Conservation (phyloP, 1,284 basidiomycete species). For the Pseudomicrostroma phylloplanum region DNA sequence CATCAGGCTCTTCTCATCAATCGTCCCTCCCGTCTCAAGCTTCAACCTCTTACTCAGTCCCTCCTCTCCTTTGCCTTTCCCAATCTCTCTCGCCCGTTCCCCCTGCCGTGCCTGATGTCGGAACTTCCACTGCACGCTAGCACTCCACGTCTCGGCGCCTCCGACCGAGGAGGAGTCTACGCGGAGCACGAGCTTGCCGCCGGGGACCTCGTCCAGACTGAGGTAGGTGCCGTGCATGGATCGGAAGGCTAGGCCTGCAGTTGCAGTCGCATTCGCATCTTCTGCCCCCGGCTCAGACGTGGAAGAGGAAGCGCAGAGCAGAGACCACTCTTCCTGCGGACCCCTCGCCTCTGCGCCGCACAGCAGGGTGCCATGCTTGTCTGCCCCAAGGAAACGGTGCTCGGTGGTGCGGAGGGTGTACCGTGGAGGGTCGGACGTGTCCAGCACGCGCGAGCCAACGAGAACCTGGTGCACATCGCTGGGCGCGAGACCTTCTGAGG, state of each 20-base stretch:
- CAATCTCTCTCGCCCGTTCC: constrained; percentile 2
- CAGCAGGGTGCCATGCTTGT: constrained; percentile 9
- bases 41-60: not conserved
- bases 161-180: constrained; percentile 1
- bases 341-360: constrained; percentile 15
- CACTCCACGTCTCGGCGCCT: not conserved
- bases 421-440: constrained; percentile 4
- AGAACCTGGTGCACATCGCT: constrained; percentile 15
- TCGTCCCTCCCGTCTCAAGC: not conserved
- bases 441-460: constrained; percentile 13
- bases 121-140: constrained; percentile 14
- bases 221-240: constrained; percentile 10
- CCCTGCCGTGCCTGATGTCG: constrained; percentile 9
- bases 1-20: not conserved
- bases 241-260: not conserved
- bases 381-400: constrained; percentile 11
- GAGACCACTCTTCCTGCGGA: constrained; percentile 14
- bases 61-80: not conserved
- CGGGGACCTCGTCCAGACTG: constrained; percentile 12
- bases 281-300: not conserved
- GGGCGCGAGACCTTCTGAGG: not conserved
- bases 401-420: constrained; percentile 13
- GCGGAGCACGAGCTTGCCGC: constrained; percentile 15
- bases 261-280: not conserved
- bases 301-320: not conserved